A percentile compares a stretch with the other conserved stretches of the same genome.
These are phyloP conservation scores for Kwoniella dejecticola DNA, from an alignment of 768 basidiomycete genomes.

Conservation along the genomic window DNA sequence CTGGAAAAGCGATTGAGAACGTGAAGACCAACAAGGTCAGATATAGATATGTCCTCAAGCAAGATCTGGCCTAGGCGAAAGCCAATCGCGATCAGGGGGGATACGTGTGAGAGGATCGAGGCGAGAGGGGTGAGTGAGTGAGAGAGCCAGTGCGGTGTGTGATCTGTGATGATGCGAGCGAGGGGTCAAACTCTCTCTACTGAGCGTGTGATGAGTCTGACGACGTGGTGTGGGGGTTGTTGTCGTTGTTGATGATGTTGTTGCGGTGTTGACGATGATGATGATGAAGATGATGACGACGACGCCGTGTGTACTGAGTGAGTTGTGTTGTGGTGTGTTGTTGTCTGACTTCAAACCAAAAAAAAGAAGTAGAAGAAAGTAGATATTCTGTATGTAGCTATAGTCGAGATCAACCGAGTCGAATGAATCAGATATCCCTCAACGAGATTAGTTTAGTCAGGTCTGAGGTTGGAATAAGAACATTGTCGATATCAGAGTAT, in stretches of 20 bases:
- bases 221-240: background rate
- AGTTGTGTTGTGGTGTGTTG: background rate
- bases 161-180: too few species aligned
- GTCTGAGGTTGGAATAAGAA: too few species aligned
- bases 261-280: too few species aligned
- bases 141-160: background rate
- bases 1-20: slow-evolving; percentile 60
- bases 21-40: slow-evolving; percentile 61
- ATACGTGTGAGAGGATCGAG: background rate
- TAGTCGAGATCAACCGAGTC: background rate
- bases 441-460: too few species aligned
- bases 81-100: background rate
- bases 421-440: too few species aligned
- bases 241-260: background rate
- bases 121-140: slow-evolving; percentile 5
- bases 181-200: too few species aligned
- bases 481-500: too few species aligned
- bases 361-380: too few species aligned
- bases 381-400: background rate
- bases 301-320: background rate
- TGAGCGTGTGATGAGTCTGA: background rate
- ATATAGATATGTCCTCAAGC: slow-evolving; percentile 63
- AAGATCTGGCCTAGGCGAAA: slow-evolving; percentile 47
- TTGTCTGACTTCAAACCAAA: too few species aligned
- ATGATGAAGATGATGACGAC: background rate